Evolutionary conservation across 345 rosid species (phyloP).

Genomic region (Melaleuca alternifolia): DNA sequence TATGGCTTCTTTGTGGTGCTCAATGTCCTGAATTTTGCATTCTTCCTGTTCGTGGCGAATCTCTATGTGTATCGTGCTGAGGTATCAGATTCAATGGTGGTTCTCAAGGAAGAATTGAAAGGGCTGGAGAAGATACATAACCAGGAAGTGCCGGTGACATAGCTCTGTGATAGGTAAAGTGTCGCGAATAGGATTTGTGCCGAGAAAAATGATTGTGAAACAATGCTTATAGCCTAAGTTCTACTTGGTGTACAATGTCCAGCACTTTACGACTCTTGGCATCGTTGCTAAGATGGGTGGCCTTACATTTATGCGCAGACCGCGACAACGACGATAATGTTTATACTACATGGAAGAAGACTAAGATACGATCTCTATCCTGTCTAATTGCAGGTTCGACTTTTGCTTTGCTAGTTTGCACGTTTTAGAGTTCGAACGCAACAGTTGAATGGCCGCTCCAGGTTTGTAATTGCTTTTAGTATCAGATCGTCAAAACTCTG

Average conservation of each 20-base stretch:
- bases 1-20: slow-evolving; percentile 56
- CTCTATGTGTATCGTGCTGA: slow-evolving; percentile 64
- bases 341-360: not conserved
- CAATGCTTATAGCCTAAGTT: not conserved
- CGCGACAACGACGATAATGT: not conserved
- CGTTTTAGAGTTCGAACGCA: not conserved
- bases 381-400: not conserved
- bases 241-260: not conserved
- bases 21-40: slow-evolving; percentile 40
- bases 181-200: not conserved
- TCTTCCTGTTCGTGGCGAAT: slow-evolving; percentile 48
- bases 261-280: not conserved
- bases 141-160: slow-evolving; percentile 3
- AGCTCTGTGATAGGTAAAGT: not conserved
- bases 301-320: not conserved
- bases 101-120: slow-evolving; percentile 40
- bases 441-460: not conserved
- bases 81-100: slow-evolving; percentile 42
- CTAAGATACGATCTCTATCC: not conserved
- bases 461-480: not conserved
- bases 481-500: not conserved
- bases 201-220: not conserved
- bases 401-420: not conserved
- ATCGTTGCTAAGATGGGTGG: not conserved
- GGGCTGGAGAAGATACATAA: not conserved